Percentiles rank a stretch among this genome's conserved stretches.
Conservation (phyloP, 2,329 filamentous ascomycete genomes). For the Penicillium sp. region DNA sequence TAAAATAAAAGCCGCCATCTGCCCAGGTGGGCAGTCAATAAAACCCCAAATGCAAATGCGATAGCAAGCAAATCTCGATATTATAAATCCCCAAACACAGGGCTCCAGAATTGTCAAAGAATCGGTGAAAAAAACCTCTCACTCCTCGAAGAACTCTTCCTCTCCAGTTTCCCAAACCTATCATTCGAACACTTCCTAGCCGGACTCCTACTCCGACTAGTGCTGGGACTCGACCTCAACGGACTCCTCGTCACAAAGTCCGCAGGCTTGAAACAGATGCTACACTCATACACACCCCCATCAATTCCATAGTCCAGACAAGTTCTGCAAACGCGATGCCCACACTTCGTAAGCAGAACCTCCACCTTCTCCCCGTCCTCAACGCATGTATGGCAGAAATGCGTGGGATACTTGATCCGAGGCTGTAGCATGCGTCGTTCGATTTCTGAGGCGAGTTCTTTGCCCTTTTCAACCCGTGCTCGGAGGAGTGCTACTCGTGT, state of each 20-base stretch:
- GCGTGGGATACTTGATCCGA: constrained; percentile 15
- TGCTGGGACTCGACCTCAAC: not conserved
- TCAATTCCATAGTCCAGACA: constrained; percentile 19
- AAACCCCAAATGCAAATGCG: not conserved
- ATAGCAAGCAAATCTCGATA: too few relatives aligned
- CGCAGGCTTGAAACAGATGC: constrained; percentile 21
- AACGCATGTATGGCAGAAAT: constrained; percentile 27
- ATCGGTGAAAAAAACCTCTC: not conserved
- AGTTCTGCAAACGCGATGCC: constrained; percentile 23
- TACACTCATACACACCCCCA: constrained; percentile 20
- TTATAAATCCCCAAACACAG: too few relatives aligned
- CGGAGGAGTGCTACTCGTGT: constrained; percentile 15
- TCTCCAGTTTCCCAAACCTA: not conserved
- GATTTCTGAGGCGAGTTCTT: constrained; percentile 24
- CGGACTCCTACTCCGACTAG: not conserved
- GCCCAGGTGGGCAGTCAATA: not conserved
- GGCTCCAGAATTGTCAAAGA: not conserved
- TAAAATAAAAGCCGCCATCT: not conserved
- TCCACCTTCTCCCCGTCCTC: constrained; percentile 15
- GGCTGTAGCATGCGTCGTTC: constrained; percentile 22
- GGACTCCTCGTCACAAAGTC: constrained; percentile 15
- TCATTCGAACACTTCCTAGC: constrained; percentile 5
- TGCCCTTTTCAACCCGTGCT: constrained; percentile 26
- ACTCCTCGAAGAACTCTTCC: not conserved
- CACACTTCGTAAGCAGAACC: constrained; percentile 22